Evolutionary conservation across 176 grass and related monocot species (phyloP).

Genomic region (Paspalum notatum): DNA sequence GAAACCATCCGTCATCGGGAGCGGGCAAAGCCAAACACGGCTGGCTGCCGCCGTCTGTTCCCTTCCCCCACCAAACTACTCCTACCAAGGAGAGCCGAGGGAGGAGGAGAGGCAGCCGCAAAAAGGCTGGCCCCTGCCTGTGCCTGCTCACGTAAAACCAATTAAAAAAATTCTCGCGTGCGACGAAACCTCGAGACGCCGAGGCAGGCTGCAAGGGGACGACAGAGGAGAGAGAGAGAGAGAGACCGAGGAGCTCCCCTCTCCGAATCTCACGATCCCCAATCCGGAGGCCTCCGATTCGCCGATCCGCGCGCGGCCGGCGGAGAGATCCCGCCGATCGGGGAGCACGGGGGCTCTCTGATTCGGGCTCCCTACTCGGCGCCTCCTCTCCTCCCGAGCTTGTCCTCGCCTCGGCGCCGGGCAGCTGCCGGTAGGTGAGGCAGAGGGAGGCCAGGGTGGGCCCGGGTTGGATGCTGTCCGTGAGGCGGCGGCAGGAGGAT

Average conservation of each 20-base stretch:
- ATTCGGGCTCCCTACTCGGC: conserved; percentile 38
- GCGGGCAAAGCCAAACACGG: too few relatives aligned
- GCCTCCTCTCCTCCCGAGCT: not conserved
- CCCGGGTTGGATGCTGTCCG: conserved; percentile 58
- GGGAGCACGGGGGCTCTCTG: conserved; percentile 12
- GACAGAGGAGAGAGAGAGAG: conserved; percentile 11
- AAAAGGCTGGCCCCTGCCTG: not conserved
- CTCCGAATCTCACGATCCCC: conserved; percentile 59
- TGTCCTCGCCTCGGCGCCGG: not conserved
- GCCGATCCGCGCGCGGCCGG: conserved; percentile 30
- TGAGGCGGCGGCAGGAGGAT: conserved; percentile 58
- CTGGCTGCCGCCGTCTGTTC: too few relatives aligned
- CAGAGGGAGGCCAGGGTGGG: not conserved
- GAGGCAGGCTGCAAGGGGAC: not conserved
- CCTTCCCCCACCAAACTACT: too few relatives aligned
- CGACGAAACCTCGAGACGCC: conserved; percentile 51
- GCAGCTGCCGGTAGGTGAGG: not conserved
- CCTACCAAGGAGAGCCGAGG: too few relatives aligned
- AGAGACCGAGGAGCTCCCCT: not conserved
- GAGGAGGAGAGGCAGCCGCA: conserved; percentile 4
- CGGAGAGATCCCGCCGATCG: conserved; percentile 50
- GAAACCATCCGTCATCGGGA: too few relatives aligned
- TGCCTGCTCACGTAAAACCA: conserved; percentile 14
- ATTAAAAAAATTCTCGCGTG: conserved; percentile 42
- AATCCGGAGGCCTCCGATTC: conserved; percentile 33